A percentile compares a stretch with the other conserved stretches of the same genome.
phyloP scores from a whole-genome alignment of 495 filamentous ascomycete species.

The Tricharina praecox region DNA sequence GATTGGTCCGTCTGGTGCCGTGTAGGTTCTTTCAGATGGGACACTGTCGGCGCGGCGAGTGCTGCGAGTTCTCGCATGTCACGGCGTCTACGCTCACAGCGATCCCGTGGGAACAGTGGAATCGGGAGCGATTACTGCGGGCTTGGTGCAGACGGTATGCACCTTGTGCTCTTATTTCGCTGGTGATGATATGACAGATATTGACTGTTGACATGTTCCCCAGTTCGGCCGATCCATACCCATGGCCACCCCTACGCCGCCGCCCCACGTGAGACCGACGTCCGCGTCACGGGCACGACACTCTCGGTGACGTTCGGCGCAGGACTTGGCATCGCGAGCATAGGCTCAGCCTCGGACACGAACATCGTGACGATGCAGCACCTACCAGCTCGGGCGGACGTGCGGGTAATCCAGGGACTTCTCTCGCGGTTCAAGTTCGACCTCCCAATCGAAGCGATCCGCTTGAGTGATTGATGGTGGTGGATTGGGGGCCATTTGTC shows the following conservation, averaged over 20 bases:
- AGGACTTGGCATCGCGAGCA: constrained; percentile 9
- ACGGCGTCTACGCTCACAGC: not conserved
- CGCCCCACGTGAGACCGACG: constrained; percentile 3
- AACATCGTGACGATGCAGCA: constrained; percentile 14
- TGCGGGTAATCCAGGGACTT: constrained; percentile 1
- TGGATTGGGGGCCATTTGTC: too few relatives aligned
- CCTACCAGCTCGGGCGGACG: constrained; percentile 1
- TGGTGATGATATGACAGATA: not conserved
- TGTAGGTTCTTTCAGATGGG: constrained; percentile 17
- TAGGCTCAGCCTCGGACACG: constrained; percentile 6
- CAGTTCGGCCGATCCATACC: not conserved
- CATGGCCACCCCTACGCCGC: not conserved
- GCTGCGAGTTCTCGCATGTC: constrained; percentile 14
- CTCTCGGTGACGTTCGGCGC: constrained; percentile 16
- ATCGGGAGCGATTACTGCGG: not conserved
- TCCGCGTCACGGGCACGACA: constrained; percentile 13
- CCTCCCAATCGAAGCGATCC: constrained; percentile 9
- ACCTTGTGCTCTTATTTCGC: not conserved
- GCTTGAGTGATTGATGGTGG: too few relatives aligned
- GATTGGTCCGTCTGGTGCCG: constrained; percentile 5
- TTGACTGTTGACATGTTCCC: not conserved
- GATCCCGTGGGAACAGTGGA: not conserved
- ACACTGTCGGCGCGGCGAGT: constrained; percentile 9
- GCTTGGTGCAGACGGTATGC: not conserved
- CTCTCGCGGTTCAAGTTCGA: constrained; percentile 5